Base-by-base conservation (phyloP, 441 rosid genomes). In the Erodium trifolium region DNA sequence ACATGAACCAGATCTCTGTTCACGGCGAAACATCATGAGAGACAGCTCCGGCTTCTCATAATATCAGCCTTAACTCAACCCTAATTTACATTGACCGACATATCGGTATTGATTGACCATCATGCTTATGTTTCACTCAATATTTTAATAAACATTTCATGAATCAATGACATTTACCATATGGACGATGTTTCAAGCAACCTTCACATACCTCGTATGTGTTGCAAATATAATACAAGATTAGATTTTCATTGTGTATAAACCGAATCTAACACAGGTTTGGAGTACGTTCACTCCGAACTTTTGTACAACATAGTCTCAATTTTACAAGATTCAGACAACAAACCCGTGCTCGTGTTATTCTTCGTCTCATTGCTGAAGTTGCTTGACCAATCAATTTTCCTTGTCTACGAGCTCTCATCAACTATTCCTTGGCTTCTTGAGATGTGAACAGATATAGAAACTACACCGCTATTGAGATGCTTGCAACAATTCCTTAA, bases 401-500 rank as follows among this genome's bases (percentile, higher is more conserved):
- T 34, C 5, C 37, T 0, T 34, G 37, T 34, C 5, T 34, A 34
- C 37, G 4, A 34, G 37, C 37, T 34, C 37, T 34, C 37, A 34
- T 34, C 37, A 34, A 34, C 37, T 34, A 34, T 34, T 34, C 37
- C 37, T 0, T 34, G 5, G 37, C 27, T 23, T 23, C 37, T 34
- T 34, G 37, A 34, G 37, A 34, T 2, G 37, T 49, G 6, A 7
- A 13, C 29, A 19, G 16, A 8, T 27, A 45, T 41, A 4, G 45
- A 45, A 69, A 59, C 69, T 0, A 3, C 13, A 29, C 14, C 35
- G 67, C n/a, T 70, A 63, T 82, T 79, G 78, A 60, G 78, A 67
- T 14, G 82, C 81, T 71, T 81, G 88, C 77, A 87, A 69, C 67
- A 87, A 51, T 70, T 85, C 88, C 79, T 76, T 85, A 68, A 87